Percentiles rank a stretch among this genome's conserved stretches.
Conservation (phyloP, 2,329 filamentous ascomycete genomes). For the Aspergillus persii region DNA sequence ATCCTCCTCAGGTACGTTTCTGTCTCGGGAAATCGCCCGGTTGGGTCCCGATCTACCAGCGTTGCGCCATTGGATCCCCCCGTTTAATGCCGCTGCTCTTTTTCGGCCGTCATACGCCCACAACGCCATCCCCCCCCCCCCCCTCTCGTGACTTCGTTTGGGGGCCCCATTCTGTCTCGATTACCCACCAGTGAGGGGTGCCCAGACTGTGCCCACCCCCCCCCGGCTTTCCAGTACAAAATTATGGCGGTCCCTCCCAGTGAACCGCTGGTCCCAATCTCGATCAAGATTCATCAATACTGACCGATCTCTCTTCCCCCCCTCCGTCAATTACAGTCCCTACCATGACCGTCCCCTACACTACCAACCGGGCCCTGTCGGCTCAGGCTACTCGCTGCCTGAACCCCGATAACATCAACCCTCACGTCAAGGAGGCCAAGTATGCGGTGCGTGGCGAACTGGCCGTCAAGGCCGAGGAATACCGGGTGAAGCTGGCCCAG, state of each 20-base stretch:
- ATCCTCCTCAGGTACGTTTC: slow-evolving; percentile 24
- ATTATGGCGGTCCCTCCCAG: not conserved
- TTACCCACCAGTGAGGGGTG: not conserved
- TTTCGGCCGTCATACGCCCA: slow-evolving; percentile 9
- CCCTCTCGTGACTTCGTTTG: slow-evolving; percentile 14
- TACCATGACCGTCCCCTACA: slow-evolving; percentile 25
- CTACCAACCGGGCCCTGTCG: slow-evolving; percentile 44
- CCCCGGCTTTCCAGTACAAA: not conserved
- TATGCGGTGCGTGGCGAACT: slow-evolving; percentile 97
- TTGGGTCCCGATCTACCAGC: slow-evolving; percentile 1
- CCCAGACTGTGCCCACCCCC: not conserved
- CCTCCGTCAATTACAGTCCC: slow-evolving; percentile 20
- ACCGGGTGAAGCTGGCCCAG: slow-evolving; percentile 67
- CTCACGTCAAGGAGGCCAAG: slow-evolving; percentile 78
- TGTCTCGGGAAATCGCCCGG: slow-evolving; percentile 5
- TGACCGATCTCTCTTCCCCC: slow-evolving; percentile 4
- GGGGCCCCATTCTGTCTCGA: not conserved
- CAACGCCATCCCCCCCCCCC: slow-evolving; percentile 1
- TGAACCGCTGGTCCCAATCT: slow-evolving; percentile 3
- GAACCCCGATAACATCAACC: slow-evolving; percentile 87
- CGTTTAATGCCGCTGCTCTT: not conserved
- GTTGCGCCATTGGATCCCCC: not conserved
- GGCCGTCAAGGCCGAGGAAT: slow-evolving; percentile 88
- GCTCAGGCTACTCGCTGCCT: slow-evolving; percentile 52
- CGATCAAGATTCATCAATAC: slow-evolving; percentile 8